A percentile compares a stretch with the other conserved stretches of the same genome.
phyloP scores from a whole-genome alignment of 805 yeast species.

The Lipomyces spencermartinsiae region DNA sequence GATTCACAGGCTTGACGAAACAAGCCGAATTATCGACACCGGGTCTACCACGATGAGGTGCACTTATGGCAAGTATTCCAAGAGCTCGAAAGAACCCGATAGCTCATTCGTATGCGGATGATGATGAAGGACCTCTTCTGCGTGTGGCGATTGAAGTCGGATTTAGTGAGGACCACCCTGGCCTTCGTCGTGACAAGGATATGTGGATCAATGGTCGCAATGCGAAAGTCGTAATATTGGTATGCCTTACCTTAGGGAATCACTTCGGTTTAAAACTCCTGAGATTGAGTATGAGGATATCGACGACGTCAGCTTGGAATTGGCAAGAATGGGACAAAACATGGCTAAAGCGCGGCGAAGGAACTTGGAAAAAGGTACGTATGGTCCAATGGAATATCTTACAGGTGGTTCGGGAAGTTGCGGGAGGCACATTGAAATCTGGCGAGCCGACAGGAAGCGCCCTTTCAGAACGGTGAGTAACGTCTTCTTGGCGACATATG shows the following conservation, averaged over 20 bases:
- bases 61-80: neutral
- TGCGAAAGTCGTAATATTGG: neutral
- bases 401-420: slow-evolving; percentile 1
- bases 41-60: neutral
- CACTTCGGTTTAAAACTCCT: neutral
- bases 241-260: slow-evolving; percentile 1
- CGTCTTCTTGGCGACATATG: neutral
- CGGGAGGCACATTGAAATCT: neutral
- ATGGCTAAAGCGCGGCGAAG: neutral
- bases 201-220: neutral
- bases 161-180: neutral
- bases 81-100: neutral
- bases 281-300: neutral
- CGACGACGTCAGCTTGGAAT: neutral
- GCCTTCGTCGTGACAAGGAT: neutral
- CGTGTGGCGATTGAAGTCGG: neutral
- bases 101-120: neutral
- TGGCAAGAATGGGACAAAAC: neutral
- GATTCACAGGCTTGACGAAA: neutral
- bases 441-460: neutral
- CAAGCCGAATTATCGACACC: neutral
- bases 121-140: neutral
- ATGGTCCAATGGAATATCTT: too few species aligned
- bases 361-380: neutral
- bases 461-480: neutral